These are phyloP conservation scores for Tylopilus vinaceipallidus DNA, from an alignment of 768 basidiomycete genomes.

Conservation along the genomic window DNA sequence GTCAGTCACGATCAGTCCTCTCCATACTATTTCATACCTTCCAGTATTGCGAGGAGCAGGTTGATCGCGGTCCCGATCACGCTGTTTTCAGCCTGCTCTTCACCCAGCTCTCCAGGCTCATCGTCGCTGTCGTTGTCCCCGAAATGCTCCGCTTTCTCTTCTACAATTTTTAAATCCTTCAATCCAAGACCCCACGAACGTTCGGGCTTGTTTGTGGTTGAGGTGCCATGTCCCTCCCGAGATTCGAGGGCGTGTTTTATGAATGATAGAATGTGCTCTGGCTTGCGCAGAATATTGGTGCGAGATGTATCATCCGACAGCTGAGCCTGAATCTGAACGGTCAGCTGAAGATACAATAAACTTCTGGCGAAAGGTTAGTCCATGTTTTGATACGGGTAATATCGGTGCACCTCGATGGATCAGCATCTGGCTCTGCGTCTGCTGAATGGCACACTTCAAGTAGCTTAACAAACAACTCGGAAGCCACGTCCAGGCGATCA, in stretches of 20 bases:
- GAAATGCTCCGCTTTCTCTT: constrained; percentile 33
- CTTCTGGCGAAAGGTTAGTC: constrained; percentile 41
- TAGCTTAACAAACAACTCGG: constrained; percentile 69
- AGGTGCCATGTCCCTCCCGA: constrained; percentile 4
- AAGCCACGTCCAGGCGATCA: constrained; percentile 66
- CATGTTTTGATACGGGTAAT: not conserved
- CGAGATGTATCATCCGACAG: constrained; percentile 53
- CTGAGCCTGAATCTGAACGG: constrained; percentile 76
- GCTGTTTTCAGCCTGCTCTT: constrained; percentile 50
- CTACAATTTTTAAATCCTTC: constrained; percentile 39
- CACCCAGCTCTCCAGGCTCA: constrained; percentile 39
- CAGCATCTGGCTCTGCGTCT: constrained; percentile 17
- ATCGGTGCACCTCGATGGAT: constrained; percentile 23
- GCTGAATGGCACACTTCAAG: constrained; percentile 62
- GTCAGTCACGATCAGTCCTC: not conserved
- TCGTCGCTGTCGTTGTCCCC: constrained; percentile 61
- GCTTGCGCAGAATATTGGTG: constrained; percentile 56
- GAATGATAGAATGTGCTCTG: constrained; percentile 77
- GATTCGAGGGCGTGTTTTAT: constrained; percentile 74
- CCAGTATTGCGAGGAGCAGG: constrained; percentile 78
- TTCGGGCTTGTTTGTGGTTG: constrained; percentile 4
- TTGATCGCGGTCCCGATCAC: constrained; percentile 78
- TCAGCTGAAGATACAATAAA: constrained; percentile 74
- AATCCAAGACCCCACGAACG: constrained; percentile 26
- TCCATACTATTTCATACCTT: constrained; percentile 51